Evolutionary conservation across 1,284 basidiomycete species (phyloP).

Genomic region (Tilletiaria anomala): DNA sequence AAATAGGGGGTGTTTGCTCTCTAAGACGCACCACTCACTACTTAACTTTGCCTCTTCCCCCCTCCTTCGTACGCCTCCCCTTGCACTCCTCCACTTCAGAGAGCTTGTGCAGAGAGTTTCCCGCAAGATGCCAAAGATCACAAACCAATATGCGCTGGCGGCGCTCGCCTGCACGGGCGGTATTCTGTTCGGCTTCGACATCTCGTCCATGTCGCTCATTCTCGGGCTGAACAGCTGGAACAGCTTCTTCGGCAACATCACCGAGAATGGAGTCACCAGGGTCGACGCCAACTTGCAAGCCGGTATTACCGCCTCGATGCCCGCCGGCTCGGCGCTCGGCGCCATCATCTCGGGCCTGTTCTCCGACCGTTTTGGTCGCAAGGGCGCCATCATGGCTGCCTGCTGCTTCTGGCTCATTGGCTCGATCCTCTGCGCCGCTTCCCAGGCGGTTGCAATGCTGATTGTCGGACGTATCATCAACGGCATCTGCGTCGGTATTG

Average conservation of each 20-base stretch:
- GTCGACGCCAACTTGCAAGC: slow-evolving; percentile 9
- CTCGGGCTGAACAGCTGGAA: slow-evolving; percentile 10
- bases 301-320: slow-evolving; percentile 17
- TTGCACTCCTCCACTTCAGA: too few relatives aligned
- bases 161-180: slow-evolving; percentile 13
- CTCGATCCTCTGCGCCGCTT: slow-evolving; percentile 13
- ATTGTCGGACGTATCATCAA: slow-evolving; percentile 16
- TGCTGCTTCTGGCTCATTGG: slow-evolving; percentile 12
- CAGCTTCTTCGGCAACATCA: neutral
- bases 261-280: neutral
- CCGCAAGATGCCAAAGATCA: too few relatives aligned
- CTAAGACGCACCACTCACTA: too few relatives aligned
- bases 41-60: too few relatives aligned
- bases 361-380: slow-evolving; percentile 12
- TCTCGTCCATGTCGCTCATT: slow-evolving; percentile 8
- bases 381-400: slow-evolving; percentile 7
- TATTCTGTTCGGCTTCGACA: slow-evolving; percentile 16
- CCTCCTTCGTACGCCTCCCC: too few relatives aligned
- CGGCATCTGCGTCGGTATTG: slow-evolving; percentile 14
- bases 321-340: slow-evolving; percentile 16
- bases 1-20: too few relatives aligned
- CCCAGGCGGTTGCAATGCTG: slow-evolving; percentile 14
- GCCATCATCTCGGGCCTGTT: slow-evolving; percentile 14
- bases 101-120: too few relatives aligned
- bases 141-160: too few relatives aligned